phyloP scores from a whole-genome alignment of 495 filamentous ascomycete genomes.

The Penicillium cosmopolitanum region DNA sequence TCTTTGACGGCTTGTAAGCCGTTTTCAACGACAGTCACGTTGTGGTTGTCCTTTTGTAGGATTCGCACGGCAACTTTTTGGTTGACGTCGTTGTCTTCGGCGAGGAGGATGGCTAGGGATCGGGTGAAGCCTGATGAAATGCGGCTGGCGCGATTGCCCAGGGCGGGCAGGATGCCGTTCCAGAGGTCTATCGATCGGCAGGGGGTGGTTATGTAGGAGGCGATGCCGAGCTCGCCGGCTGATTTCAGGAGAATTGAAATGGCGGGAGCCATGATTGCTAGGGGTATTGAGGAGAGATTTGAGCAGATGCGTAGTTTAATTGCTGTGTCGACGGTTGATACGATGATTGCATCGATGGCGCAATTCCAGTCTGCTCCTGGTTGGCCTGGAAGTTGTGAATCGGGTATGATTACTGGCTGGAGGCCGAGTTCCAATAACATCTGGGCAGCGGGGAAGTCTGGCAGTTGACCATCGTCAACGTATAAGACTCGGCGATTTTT shows the following conservation, averaged over 20 bases:
- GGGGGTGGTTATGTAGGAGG: conserved; percentile 93
- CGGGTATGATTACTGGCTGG: conserved; percentile 70
- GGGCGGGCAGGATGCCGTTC: conserved; percentile 88
- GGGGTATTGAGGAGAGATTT: conserved; percentile 86
- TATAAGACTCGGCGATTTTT: conserved; percentile 79
- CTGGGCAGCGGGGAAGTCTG: conserved; percentile 63
- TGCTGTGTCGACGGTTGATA: conserved; percentile 86
- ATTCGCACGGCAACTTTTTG: conserved; percentile 78
- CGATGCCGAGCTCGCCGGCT: conserved; percentile 89
- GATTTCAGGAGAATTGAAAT: conserved; percentile 85
- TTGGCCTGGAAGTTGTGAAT: conserved; percentile 49
- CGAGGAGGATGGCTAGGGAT: conserved; percentile 86
- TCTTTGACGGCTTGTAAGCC: conserved; percentile 78
- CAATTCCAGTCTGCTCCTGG: conserved; percentile 50
- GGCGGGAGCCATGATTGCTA: conserved; percentile 82
- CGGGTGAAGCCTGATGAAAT: conserved; percentile 82
- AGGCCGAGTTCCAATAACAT: conserved; percentile 75
- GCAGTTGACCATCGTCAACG: conserved; percentile 78
- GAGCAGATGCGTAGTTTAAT: conserved; percentile 73
- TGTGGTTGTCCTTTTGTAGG: conserved; percentile 75
- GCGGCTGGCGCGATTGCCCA: conserved; percentile 83
- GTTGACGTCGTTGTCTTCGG: conserved; percentile 81
- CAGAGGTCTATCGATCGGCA: conserved; percentile 89
- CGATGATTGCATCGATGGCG: conserved; percentile 86
- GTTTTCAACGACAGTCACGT: conserved; percentile 70